phyloP scores from a whole-genome alignment of 2,329 filamentous ascomycete species.

The Macroventuria anomochaeta region DNA sequence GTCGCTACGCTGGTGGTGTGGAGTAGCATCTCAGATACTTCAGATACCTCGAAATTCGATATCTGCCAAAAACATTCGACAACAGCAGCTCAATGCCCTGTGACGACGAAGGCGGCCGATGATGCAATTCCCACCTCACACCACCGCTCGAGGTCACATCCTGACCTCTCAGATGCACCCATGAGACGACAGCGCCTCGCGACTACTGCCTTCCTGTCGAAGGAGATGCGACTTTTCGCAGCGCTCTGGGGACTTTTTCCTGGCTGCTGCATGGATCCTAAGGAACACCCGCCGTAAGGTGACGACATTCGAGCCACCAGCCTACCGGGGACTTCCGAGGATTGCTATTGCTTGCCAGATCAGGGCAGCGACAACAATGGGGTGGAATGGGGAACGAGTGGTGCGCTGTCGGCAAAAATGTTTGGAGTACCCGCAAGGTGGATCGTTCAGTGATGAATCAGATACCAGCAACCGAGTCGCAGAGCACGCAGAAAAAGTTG shows the following conservation, averaged over 20 bases:
- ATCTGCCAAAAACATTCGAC: neutral
- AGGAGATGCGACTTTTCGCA: slow-evolving; percentile 17
- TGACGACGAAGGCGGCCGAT: slow-evolving; percentile 20
- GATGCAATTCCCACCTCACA: slow-evolving; percentile 27
- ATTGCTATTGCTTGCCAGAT: neutral
- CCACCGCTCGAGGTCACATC: slow-evolving; percentile 15
- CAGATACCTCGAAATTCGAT: neutral
- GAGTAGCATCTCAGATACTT: neutral
- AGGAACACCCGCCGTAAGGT: neutral
- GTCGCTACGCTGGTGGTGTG: slow-evolving; percentile 20
- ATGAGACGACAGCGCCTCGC: slow-evolving; percentile 23
- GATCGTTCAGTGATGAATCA: neutral
- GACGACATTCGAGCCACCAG: slow-evolving; percentile 1
- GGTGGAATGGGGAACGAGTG: neutral
- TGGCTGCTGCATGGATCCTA: slow-evolving; percentile 1
- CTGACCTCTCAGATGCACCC: slow-evolving; percentile 13
- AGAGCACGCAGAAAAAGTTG: neutral
- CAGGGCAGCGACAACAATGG: neutral
- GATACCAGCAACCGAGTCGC: neutral
- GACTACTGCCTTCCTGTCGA: slow-evolving; percentile 1
- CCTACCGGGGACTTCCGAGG: neutral
- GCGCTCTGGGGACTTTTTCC: slow-evolving; percentile 4
- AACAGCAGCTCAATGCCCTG: slow-evolving; percentile 16
- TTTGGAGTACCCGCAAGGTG: slow-evolving; percentile 3
- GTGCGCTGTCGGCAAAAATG: neutral